A percentile compares a stretch with the other conserved stretches of the same genome.
phyloP scores from a whole-genome alignment of 257 asterid genomes.

The Eustoma russellianum region DNA sequence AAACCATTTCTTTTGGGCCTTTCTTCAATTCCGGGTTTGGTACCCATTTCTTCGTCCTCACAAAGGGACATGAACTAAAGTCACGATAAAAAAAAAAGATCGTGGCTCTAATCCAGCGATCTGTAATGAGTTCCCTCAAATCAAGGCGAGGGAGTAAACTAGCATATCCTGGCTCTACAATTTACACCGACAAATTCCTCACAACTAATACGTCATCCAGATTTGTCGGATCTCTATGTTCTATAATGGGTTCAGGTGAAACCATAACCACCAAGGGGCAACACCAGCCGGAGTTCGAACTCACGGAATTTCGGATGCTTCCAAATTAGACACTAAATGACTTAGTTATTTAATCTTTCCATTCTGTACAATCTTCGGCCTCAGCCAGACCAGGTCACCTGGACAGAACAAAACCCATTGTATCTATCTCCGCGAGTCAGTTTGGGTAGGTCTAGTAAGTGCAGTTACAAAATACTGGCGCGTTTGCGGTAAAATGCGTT shows the following conservation, averaged over 20 bases:
- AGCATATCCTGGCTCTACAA: no score
- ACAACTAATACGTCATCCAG: not conserved
- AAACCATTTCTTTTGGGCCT: no score
- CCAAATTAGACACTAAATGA: conserved; percentile 32
- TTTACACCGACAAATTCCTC: no score
- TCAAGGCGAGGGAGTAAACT: no score
- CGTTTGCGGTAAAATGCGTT: conserved; percentile 68
- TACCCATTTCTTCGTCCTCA: no score
- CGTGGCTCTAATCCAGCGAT: no score
- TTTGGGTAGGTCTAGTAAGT: conserved; percentile 44
- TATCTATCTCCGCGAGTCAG: conserved; percentile 41
- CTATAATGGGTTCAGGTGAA: conserved; percentile 1
- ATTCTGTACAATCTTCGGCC: conserved; percentile 49
- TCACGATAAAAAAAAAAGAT: no score
- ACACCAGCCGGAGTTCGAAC: conserved; percentile 17
- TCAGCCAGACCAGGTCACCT: conserved; percentile 27
- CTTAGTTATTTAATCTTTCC: conserved; percentile 12
- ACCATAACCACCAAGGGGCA: conserved; percentile 9
- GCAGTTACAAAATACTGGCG: conserved; percentile 62
- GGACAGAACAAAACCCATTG: conserved; percentile 29
- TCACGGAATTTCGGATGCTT: conserved; percentile 16
- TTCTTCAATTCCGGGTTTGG: no score
- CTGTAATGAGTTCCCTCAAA: no score
- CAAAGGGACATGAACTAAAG: no score
- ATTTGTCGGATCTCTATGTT: not conserved